A percentile compares a stretch with the other conserved stretches of the same genome.
phyloP scores from a whole-genome alignment of 768 basidiomycete species.

The Agaricus sinodeliciosus region DNA sequence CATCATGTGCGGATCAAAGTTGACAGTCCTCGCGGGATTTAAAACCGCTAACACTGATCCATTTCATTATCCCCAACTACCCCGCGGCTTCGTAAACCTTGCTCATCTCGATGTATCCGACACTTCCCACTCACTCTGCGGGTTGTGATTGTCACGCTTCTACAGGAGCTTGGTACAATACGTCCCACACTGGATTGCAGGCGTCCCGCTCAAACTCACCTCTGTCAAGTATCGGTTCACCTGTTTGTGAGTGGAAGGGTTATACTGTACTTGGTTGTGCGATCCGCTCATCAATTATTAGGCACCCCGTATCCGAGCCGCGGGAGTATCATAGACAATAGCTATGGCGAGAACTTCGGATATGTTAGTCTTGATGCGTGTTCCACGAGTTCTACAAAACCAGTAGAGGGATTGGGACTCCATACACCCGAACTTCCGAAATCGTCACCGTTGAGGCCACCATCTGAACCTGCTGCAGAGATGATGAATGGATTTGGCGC shows the following conservation, averaged over 20 bases:
- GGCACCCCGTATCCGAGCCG: slow-evolving; percentile 5
- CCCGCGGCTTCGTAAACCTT: not conserved
- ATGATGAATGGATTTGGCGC: not conserved
- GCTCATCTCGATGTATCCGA: not conserved
- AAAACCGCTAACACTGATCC: not conserved
- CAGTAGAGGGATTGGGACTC: not conserved
- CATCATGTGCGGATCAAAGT: not conserved
- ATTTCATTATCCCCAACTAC: not conserved
- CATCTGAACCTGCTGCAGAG: not conserved
- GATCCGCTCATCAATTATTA: not conserved
- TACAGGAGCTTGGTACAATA: not conserved
- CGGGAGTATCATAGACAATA: not conserved
- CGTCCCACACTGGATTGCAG: not conserved
- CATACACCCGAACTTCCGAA: not conserved
- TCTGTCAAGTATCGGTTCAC: slow-evolving; percentile 6
- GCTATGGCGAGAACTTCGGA: not conserved
- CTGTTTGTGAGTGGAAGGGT: slow-evolving; percentile 1
- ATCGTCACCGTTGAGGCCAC: not conserved
- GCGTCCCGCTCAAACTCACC: not conserved
- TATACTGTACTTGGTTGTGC: no score
- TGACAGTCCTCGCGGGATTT: not conserved
- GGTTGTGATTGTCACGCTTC: not conserved
- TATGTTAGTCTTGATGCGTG: not conserved
- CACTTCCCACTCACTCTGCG: not conserved
- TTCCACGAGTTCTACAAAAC: not conserved